Conservation (phyloP, 805 yeast species). For the Candida suzukii region DNA sequence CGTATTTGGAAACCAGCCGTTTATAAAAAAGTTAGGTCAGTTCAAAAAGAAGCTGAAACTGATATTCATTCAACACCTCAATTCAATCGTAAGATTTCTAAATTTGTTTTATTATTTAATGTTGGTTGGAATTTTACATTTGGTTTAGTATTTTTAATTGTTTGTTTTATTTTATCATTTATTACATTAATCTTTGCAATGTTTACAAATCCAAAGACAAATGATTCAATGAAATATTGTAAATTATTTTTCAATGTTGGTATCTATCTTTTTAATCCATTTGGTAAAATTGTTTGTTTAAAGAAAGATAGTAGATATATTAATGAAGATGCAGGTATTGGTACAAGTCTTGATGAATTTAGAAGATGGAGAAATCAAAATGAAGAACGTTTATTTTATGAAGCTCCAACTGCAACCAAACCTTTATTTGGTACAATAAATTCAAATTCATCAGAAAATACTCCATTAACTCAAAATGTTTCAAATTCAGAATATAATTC, state of each 20-base stretch:
- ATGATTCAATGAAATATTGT: constrained; percentile 55
- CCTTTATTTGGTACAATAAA: neutral
- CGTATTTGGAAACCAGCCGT: constrained; percentile 98
- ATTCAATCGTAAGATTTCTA: constrained; percentile 43
- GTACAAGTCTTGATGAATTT: constrained; percentile 77
- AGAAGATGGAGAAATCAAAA: constrained; percentile 81
- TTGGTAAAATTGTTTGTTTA: constrained; percentile 82
- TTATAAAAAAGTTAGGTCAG: constrained; percentile 88
- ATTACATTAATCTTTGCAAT: constrained; percentile 38
- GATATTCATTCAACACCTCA: constrained; percentile 77
- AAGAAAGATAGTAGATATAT: constrained; percentile 73
- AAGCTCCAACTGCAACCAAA: constrained; percentile 38
- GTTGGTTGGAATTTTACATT: constrained; percentile 65
- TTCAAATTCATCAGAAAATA: neutral
- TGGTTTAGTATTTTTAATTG: constrained; percentile 53
- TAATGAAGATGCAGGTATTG: constrained; percentile 84
- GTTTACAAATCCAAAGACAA: constrained; percentile 34
- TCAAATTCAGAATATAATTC: neutral
- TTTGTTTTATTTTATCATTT: constrained; percentile 46
- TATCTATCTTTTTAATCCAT: constrained; percentile 71
- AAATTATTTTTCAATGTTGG: constrained; percentile 55
- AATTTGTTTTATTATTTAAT: constrained; percentile 64
- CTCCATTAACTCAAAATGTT: constrained; percentile 10
- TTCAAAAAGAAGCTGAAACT: constrained; percentile 82
- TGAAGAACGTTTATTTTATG: constrained; percentile 74